Evolutionary conservation across 1,284 basidiomycete species (phyloP), one percentile per base, ranked within the genome.

Genomic region (Heterobasidion annosum): DNA sequence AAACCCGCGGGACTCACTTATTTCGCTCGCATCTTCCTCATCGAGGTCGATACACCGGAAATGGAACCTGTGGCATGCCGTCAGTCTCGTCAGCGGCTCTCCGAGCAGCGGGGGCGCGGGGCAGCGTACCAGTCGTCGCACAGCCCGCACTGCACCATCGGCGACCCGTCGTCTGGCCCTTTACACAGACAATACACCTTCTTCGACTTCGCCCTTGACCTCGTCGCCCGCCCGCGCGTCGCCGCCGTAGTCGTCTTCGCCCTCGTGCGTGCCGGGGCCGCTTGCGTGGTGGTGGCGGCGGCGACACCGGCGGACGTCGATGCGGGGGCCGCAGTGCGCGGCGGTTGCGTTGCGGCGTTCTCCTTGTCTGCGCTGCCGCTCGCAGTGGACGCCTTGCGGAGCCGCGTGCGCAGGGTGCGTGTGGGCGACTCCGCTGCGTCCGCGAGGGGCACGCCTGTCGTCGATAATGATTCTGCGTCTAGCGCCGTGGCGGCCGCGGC

Each of bases 111-210:
- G 18, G 12, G n/a, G 37, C 12, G n/a, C 10, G 18, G 8, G 18
- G 45, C n/a, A 47, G 10, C 45, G 62, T 63, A 91, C 90, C 90
- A 92, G 56, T 85, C 82, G 45, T 74, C 73, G 67, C 90, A 93
- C 52, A 75, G 73, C 19, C 78, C 75, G 64, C 91, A 93, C 50
- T 73, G 73, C 48, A 93, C 83, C 90, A 93, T 92, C 15, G 90
- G 88, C 12, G 83, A 78, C 53, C 87, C 86, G 70, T 90, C 85
- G 65, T 91, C 85, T 34, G 77, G 73, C 56, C 75, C 74, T 37
- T 72, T 73, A 66, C 86, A 89, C 2, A 74, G 67, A 69, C 86
- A 88, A 61, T 78, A 77, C 42, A 68, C 61, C 50, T 73, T 68
- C 54, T 50, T 50, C 1, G 60, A 10, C 48, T 55, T 54, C 45